Evolutionary conservation across 768 basidiomycete species (phyloP), one percentile per base, ranked within the genome.

Genomic region (Xerocomellus amylosporus): DNA sequence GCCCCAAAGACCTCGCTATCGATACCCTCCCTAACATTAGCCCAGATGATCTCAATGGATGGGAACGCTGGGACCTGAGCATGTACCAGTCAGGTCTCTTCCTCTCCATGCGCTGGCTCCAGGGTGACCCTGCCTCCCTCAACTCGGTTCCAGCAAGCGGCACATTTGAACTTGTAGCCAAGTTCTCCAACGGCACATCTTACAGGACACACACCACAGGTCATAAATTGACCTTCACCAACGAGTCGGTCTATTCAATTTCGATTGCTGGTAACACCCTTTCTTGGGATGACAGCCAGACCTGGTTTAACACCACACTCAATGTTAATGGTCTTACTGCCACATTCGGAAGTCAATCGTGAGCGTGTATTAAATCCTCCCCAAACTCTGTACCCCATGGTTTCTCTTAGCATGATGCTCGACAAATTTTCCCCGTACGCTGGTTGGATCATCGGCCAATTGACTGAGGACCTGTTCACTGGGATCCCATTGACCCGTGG

Each of bases 11-110:
- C 34, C 31, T 55, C 34, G 57, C 53, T 10, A 39, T 50, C 22
- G 57, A 60, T 19, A 60, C 53, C n/a, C 43, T 58, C 9, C 53
- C 57, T 8, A 59, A 59, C 36, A 59, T 59, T n/a, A 31, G 36
- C 14, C 51, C 55, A 38, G 30, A 49, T 13, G 53, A 31, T 5
- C 19, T 7, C 17, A 12, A 9, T 17, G 53, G 57, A 19, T 57
- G 55, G 53, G 50, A 59, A 19, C 42, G 47, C 19, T 58, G 59
- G 53, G 49, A 60, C 28, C 34, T 58, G n/a, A 58, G 15, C 14
- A 48, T 58, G 31, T 40, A 59, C 43, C 58, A 59, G 34, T n/a
- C 38, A 14, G 54, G 17, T 33, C 33, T 58, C 47, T 58, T 61
- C 48, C n/a, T 56, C 22, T 48, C 52, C 26, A 31, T 60, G 48